phyloP scores from a whole-genome alignment of 2,329 filamentous ascomycete species.

The Thermoascus crustaceus region DNA sequence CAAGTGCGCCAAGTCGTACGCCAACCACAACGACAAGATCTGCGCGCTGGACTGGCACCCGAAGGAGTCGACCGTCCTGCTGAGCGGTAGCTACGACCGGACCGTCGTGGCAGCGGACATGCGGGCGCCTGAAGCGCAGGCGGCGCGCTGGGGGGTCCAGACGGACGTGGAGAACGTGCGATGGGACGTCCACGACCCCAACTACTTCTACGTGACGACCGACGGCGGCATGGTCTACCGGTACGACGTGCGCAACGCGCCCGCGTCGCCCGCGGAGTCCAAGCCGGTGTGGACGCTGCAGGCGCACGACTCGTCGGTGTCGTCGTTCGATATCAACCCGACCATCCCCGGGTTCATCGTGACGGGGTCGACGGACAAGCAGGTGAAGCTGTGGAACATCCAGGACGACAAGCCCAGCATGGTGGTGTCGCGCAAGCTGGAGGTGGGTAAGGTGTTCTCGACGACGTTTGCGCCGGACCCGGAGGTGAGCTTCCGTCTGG shows the following conservation, averaged over 20 bases:
- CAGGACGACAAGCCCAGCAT: constrained; percentile 71
- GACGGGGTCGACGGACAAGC: constrained; percentile 88
- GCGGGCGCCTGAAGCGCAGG: constrained; percentile 77
- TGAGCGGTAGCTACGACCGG: constrained; percentile 91
- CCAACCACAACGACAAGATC: constrained; percentile 94
- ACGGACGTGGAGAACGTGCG: constrained; percentile 87
- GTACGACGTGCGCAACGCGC: constrained; percentile 74
- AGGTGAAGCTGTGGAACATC: constrained; percentile 95
- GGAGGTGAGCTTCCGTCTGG: constrained; percentile 84
- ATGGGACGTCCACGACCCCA: constrained; percentile 88
- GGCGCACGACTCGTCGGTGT: constrained; percentile 87
- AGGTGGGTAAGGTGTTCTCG: constrained; percentile 91
- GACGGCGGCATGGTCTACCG: constrained; percentile 88
- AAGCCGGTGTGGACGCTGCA: constrained; percentile 93
- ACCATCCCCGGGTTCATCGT: constrained; percentile 86
- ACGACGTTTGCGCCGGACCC: constrained; percentile 82
- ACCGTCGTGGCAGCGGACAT: constrained; percentile 94
- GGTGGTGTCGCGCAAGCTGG: constrained; percentile 84
- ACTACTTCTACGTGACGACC: constrained; percentile 92
- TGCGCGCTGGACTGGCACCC: constrained; percentile 94
- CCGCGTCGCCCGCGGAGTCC: constrained; percentile 61
- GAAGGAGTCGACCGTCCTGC: constrained; percentile 73
- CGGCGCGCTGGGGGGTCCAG: constrained; percentile 83
- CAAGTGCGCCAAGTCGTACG: constrained; percentile 91
- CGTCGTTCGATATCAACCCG: constrained; percentile 85